Evolutionary conservation across 306 rosid species (phyloP).

Genomic region (Dryas octopetala): DNA sequence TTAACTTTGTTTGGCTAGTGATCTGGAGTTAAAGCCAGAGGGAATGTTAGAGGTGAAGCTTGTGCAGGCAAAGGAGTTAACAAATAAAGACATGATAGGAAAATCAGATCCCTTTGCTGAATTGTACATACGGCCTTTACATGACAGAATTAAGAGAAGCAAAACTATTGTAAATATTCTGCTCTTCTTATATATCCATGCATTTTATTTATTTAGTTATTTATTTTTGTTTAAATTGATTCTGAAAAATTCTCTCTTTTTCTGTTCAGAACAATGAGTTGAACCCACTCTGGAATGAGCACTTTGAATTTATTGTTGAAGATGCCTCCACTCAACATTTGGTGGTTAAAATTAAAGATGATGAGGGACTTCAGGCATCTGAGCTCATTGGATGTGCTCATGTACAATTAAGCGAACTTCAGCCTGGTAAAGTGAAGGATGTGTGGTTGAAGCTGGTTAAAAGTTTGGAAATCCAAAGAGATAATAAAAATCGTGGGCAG

Average conservation of each 20-base stretch:
- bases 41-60: constrained; percentile 95
- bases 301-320: constrained; percentile 87
- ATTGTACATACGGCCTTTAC: constrained; percentile 72
- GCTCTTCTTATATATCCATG: constrained; percentile 8
- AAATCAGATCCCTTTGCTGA: constrained; percentile 95
- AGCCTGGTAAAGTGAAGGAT: constrained; percentile 92
- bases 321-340: constrained; percentile 85
- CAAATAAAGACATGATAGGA: constrained; percentile 91
- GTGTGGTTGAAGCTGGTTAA: constrained; percentile 97
- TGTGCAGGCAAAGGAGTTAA: constrained; percentile 92
- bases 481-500: constrained; percentile 87
- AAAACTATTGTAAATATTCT: constrained; percentile 68
- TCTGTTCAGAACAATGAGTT: constrained; percentile 79
- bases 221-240: constrained; percentile 16
- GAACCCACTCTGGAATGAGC: constrained; percentile 97
- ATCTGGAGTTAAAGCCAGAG: constrained; percentile 88
- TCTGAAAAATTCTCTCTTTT: constrained; percentile 21
- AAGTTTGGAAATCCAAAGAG: constrained; percentile 85
- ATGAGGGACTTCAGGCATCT: constrained; percentile 77
- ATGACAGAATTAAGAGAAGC: constrained; percentile 81
- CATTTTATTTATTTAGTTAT: neutral
- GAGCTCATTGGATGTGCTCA: constrained; percentile 78
- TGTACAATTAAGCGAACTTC: constrained; percentile 62
- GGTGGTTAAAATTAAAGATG: constrained; percentile 68
- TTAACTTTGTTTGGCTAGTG: constrained; percentile 52